A percentile compares a stretch with the other conserved stretches of the same genome.
Conservation (phyloP, 2,329 filamentous ascomycete genomes). For the Penicillium olsonii region DNA sequence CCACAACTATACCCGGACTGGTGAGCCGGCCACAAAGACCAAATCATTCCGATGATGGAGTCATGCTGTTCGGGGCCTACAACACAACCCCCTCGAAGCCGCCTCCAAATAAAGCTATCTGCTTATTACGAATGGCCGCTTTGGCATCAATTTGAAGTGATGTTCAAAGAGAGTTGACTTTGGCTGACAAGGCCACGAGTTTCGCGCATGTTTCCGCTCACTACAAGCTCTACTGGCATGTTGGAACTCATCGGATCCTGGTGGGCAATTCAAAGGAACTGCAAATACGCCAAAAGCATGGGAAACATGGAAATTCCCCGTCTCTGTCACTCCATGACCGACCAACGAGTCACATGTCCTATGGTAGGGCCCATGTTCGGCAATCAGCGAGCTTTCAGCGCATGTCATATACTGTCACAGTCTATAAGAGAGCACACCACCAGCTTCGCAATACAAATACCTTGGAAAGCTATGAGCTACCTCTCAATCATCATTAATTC, state of each 20-base stretch:
- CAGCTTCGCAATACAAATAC: background rate
- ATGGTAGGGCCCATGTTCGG: background rate
- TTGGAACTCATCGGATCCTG: too few species aligned
- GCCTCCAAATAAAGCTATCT: background rate
- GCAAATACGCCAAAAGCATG: background rate
- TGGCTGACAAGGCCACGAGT: background rate
- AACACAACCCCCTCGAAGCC: background rate
- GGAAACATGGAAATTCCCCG: background rate
- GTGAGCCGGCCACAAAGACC: background rate
- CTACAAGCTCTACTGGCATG: background rate
- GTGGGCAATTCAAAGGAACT: background rate
- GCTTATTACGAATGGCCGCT: background rate
- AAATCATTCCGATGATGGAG: background rate
- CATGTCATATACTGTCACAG: background rate
- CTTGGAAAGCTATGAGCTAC: too few species aligned
- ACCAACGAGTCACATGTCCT: background rate
- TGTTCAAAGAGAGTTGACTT: background rate
- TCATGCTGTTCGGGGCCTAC: background rate
- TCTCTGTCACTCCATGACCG: background rate
- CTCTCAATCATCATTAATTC: too few species aligned
- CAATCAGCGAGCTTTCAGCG: background rate
- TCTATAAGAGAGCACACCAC: background rate
- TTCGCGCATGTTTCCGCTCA: background rate
- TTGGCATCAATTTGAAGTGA: background rate
- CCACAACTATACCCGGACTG: background rate